Evolutionary conservation across 495 filamentous ascomycete genomes (phyloP).

Genomic region (Evernia prunastri): DNA sequence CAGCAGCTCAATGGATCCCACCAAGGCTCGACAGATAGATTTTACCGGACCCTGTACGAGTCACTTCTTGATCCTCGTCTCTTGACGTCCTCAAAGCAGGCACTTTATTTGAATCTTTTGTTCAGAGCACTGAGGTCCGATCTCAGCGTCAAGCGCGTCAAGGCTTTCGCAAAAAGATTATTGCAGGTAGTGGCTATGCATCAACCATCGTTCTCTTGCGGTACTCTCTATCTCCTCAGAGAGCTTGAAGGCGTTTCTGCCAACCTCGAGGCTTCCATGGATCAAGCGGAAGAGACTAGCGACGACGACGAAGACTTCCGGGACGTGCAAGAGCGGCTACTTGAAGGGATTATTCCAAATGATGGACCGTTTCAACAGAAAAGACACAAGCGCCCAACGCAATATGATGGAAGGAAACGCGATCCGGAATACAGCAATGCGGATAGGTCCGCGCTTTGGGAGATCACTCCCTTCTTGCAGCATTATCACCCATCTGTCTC

Average conservation of each 20-base stretch:
- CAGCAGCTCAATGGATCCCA: constrained; percentile 82
- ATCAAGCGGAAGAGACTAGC: constrained; percentile 60
- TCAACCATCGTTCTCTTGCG: constrained; percentile 86
- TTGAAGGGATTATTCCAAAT: constrained; percentile 20
- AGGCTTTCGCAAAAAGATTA: constrained; percentile 90
- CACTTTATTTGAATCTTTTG: constrained; percentile 86
- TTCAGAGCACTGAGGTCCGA: constrained; percentile 84
- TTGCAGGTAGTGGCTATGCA: constrained; percentile 81
- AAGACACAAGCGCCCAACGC: neutral
- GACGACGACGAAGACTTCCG: constrained; percentile 68
- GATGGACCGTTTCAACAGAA: constrained; percentile 23
- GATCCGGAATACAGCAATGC: constrained; percentile 89
- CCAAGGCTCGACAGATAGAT: constrained; percentile 73
- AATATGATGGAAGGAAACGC: constrained; percentile 83
- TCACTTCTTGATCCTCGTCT: constrained; percentile 87
- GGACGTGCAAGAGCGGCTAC: constrained; percentile 56
- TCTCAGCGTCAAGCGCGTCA: constrained; percentile 76
- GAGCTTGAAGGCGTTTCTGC: constrained; percentile 73
- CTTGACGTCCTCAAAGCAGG: constrained; percentile 84
- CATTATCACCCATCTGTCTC: constrained; percentile 96
- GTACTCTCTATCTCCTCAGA: constrained; percentile 76
- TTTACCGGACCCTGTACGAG: constrained; percentile 92
- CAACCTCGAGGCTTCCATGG: constrained; percentile 64
- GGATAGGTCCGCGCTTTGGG: constrained; percentile 86
- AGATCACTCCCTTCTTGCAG: constrained; percentile 66